A percentile compares a stretch with the other conserved stretches of the same genome.
Evolutionary conservation across 129 eudicot species (phyloP).

Genomic region (Helianthus annuus): DNA sequence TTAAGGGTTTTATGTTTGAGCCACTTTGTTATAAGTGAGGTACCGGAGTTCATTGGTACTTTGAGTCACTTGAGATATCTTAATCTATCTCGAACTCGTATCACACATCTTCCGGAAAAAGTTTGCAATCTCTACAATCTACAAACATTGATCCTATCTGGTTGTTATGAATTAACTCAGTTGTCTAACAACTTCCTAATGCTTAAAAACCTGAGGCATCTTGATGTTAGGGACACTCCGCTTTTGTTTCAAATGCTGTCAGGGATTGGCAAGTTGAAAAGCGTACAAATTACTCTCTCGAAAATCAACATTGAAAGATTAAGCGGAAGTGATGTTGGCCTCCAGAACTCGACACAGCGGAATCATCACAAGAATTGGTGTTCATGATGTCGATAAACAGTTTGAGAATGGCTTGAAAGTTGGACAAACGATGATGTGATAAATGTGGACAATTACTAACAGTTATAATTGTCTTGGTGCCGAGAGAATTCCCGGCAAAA

Average conservation of each 20-base stretch:
- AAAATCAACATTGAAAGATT: not conserved
- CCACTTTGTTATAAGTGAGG: no score
- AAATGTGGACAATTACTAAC: no score
- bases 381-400: no score
- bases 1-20: no score
- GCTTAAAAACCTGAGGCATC: not conserved
- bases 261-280: not conserved
- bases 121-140: not conserved
- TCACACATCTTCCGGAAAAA: not conserved
- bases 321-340: no score
- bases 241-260: not conserved
- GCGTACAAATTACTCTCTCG: not conserved
- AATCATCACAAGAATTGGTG: no score
- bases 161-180: not conserved
- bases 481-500: no score
- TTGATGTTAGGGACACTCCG: not conserved
- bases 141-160: not conserved
- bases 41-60: not conserved
- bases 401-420: no score
- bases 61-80: slow-evolving; percentile 5
- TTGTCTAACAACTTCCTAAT: not conserved
- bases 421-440: no score
- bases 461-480: no score
- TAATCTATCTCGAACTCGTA: not conserved
- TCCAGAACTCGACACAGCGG: no score